These are phyloP conservation scores for Russula griseocarnosa DNA, from an alignment of 768 basidiomycete genomes.

Conservation along the genomic window DNA sequence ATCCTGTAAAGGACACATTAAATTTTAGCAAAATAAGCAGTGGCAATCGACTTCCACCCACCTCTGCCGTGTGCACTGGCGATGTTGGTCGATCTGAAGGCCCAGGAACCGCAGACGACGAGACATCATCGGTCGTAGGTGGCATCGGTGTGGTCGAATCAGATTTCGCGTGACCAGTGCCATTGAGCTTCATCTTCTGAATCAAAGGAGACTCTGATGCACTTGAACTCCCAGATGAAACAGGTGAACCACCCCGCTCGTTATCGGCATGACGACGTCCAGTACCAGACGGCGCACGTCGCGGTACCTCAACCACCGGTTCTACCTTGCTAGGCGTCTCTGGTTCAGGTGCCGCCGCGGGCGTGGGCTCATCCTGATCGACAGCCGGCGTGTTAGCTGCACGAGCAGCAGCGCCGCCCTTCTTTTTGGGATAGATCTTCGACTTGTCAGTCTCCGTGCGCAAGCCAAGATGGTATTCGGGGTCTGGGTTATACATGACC, in stretches of 20 bases:
- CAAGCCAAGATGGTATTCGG: constrained; percentile 59
- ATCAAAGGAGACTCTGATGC: constrained; percentile 72
- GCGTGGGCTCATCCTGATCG: constrained; percentile 30
- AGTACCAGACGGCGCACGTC: constrained; percentile 8
- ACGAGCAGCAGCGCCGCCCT: constrained; percentile 50
- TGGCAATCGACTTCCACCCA: not conserved
- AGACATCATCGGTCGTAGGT: constrained; percentile 24
- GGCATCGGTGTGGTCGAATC: constrained; percentile 30
- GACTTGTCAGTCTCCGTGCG: constrained; percentile 54
- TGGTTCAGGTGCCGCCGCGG: constrained; percentile 40
- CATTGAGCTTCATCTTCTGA: constrained; percentile 59
- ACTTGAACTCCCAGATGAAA: constrained; percentile 64
- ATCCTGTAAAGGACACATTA: constrained; percentile 15
- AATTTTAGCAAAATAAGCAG: not conserved
- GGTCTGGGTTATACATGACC: constrained; percentile 73
- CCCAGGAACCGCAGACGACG: constrained; percentile 9
- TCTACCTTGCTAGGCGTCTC: constrained; percentile 52
- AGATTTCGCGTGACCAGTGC: constrained; percentile 39
- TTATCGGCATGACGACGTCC: constrained; percentile 34
- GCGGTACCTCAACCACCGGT: constrained; percentile 36
- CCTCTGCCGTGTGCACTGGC: constrained; percentile 16
- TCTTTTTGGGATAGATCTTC: constrained; percentile 55
- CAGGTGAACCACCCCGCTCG: constrained; percentile 64
- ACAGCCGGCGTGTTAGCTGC: constrained; percentile 40
- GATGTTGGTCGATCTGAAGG: constrained; percentile 23